These are phyloP conservation scores for Mortierella antarctica DNA, from an alignment of 192 early-diverging fungal species.

Conservation along the genomic window DNA sequence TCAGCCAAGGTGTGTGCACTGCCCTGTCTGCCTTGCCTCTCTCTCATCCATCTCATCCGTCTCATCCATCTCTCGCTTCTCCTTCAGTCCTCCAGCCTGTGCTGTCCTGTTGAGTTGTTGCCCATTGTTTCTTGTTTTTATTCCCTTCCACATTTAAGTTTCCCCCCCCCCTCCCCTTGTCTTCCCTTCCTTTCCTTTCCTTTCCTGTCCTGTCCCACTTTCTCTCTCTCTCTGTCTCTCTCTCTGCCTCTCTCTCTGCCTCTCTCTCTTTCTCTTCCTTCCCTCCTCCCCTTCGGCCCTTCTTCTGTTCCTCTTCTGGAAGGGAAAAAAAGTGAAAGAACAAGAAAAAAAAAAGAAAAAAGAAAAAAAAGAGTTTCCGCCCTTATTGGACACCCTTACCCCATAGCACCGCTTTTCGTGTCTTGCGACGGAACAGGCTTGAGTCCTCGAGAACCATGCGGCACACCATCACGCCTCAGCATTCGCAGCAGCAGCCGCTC, in stretches of 20 bases:
- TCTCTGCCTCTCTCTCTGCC: not conserved
- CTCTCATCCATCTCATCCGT: not conserved
- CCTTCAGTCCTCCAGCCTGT: not conserved
- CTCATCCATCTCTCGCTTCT: not conserved
- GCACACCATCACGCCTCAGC: slow-evolving; percentile 18
- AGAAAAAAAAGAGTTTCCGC: not conserved
- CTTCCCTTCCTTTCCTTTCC: not conserved
- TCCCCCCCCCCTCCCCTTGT: not conserved
- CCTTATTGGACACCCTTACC: too few relatives aligned
- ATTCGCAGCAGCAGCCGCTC: slow-evolving; percentile 12
- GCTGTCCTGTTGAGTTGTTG: not conserved
- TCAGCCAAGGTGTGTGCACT: too few relatives aligned
- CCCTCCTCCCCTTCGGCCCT: not conserved
- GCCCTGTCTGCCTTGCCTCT: too few relatives aligned
- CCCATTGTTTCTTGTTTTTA: not conserved
- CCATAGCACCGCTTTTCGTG: too few relatives aligned
- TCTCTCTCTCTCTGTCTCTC: slow-evolving; percentile 5
- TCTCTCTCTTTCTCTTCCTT: not conserved
- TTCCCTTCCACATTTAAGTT: not conserved
- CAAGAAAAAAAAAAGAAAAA: not conserved
- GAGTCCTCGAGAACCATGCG: slow-evolving; percentile 5
- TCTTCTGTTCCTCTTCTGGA: not conserved
- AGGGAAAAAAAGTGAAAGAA: too few relatives aligned
- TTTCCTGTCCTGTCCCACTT: not conserved
- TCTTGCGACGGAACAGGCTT: too few relatives aligned